phyloP scores from a whole-genome alignment of 345 rosid genomes.

The Boechera divaricarpa region DNA sequence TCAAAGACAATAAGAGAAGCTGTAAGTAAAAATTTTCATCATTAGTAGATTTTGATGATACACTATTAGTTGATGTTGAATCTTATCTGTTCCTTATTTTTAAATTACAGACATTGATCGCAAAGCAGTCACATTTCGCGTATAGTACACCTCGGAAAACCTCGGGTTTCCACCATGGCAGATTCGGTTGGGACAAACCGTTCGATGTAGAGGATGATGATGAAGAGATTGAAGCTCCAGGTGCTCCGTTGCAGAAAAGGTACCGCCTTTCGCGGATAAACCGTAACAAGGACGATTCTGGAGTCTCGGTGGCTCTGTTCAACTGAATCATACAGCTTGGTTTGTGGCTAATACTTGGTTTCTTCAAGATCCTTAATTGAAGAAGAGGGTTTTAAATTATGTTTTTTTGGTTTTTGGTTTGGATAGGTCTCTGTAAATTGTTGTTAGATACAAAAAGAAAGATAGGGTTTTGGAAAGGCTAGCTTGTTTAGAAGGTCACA shows the following conservation, averaged over 20 bases:
- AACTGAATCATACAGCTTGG: conserved; percentile 27
- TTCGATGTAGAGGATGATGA: conserved; percentile 12
- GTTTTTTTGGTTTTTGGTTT: conserved; percentile 32
- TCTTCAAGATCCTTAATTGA: conserved; percentile 39
- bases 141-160: conserved; percentile 73
- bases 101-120: conserved; percentile 61
- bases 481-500: conserved; percentile 30
- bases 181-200: conserved; percentile 41
- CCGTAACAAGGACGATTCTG: conserved; percentile 49
- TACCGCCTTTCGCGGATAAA: conserved; percentile 41
- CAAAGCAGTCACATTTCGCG: conserved; percentile 68
- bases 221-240: conserved; percentile 69
- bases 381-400: conserved; percentile 22
- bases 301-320: conserved; percentile 65
- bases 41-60: background rate
- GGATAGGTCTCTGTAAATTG: conserved; percentile 34
- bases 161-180: conserved; percentile 42
- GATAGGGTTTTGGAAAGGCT: conserved; percentile 30
- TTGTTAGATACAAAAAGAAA: conserved; percentile 32
- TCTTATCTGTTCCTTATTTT: background rate
- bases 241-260: conserved; percentile 61
- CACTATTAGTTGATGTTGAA: background rate
- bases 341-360: conserved; percentile 30
- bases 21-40: conserved; percentile 51
- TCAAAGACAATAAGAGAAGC: conserved; percentile 74